Conservation (phyloP, 371 early-diverging fungal genomes). For the Mucor plumbeus region DNA sequence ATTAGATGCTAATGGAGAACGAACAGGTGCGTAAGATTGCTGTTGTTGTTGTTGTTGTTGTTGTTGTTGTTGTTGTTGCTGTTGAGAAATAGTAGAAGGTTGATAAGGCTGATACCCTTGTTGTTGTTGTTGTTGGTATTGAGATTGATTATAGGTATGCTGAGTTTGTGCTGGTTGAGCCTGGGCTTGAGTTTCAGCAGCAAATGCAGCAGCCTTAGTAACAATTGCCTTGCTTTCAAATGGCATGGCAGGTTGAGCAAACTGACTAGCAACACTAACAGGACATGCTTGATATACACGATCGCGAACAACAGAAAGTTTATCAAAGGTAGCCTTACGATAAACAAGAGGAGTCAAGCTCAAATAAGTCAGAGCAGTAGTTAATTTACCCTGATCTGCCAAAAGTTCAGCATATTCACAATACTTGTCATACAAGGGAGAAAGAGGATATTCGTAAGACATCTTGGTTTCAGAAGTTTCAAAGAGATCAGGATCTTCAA, state of each 20-base stretch:
- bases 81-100: neutral
- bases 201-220: slow-evolving; percentile 19
- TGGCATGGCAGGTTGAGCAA: slow-evolving; percentile 64
- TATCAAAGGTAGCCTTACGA: slow-evolving; percentile 55
- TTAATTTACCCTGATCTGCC: slow-evolving; percentile 77
- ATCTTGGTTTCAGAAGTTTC: slow-evolving; percentile 60
- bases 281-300: slow-evolving; percentile 71
- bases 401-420: slow-evolving; percentile 85
- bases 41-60: neutral
- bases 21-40: slow-evolving; percentile 16
- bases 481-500: slow-evolving; percentile 54
- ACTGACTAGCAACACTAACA: slow-evolving; percentile 47
- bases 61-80: neutral
- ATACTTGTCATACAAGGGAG: slow-evolving; percentile 83
- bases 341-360: slow-evolving; percentile 73
- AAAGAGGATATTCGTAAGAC: slow-evolving; percentile 61
- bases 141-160: slow-evolving; percentile 17
- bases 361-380: slow-evolving; percentile 77
- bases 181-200: slow-evolving; percentile 15
- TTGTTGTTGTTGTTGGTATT: slow-evolving; percentile 13
- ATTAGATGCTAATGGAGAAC: slow-evolving; percentile 16
- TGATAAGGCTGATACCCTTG: slow-evolving; percentile 10
- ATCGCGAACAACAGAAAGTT: slow-evolving; percentile 74
- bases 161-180: slow-evolving; percentile 13
- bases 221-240: slow-evolving; percentile 63